phyloP scores from a whole-genome alignment of 306 rosid genomes.

The Casuarina cunninghamiana region DNA sequence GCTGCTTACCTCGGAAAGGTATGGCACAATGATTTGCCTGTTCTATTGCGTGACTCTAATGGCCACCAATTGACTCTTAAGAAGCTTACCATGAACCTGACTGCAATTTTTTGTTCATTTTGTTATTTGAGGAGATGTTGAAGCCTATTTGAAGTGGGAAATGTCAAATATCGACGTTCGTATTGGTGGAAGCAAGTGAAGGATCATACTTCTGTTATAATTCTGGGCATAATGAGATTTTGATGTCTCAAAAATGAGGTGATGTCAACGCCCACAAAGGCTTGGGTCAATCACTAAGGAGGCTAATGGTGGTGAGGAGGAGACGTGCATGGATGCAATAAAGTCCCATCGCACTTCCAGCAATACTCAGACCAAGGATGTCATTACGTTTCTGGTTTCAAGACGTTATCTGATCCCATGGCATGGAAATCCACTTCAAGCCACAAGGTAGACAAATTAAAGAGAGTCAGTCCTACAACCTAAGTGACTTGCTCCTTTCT shows the following conservation, averaged over 20 bases:
- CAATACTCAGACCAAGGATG: not conserved
- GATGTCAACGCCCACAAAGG: not conserved
- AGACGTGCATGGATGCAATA: slow-evolving; percentile 11
- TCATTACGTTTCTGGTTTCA: not conserved
- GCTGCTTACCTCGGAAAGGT: not conserved
- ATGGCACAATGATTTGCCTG: not conserved
- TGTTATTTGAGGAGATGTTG: no score
- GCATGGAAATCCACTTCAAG: not conserved
- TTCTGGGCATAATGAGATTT: not conserved
- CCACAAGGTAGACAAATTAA: not conserved
- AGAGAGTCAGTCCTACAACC: not conserved
- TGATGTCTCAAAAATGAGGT: not conserved
- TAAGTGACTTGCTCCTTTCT: no score
- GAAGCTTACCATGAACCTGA: not conserved
- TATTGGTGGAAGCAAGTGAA: not conserved
- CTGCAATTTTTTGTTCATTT: no score
- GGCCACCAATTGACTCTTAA: not conserved
- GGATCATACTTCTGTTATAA: not conserved
- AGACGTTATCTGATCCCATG: not conserved
- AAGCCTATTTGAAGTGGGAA: no score
- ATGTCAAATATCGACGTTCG: no score
- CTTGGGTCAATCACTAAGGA: slow-evolving; percentile 7
- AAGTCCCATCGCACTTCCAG: not conserved
- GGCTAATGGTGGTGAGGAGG: not conserved
- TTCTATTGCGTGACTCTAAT: not conserved